These are phyloP conservation scores for Tillandsia leiboldiana DNA, from an alignment of 176 grass and related monocot genomes.

Conservation along the genomic window DNA sequence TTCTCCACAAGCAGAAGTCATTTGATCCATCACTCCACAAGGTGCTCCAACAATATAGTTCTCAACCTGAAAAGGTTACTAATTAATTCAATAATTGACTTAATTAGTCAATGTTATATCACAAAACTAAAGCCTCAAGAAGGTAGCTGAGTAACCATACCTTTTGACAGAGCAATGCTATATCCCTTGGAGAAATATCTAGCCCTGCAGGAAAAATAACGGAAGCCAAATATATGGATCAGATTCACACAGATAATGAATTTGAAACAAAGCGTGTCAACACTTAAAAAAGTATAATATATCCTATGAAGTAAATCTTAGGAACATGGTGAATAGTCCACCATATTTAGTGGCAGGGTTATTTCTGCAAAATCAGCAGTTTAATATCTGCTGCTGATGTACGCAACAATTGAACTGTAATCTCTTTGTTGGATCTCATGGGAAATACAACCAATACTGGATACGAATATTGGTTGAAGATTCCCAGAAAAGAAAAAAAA, in stretches of 20 bases:
- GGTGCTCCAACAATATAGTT: slow-evolving; percentile 88
- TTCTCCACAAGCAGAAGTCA: slow-evolving; percentile 97
- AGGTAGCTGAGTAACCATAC: slow-evolving; percentile 9
- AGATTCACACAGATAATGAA: not conserved
- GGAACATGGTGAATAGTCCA: too few species aligned
- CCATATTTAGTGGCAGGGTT: too few species aligned
- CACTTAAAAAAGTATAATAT: too few species aligned
- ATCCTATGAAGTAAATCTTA: too few species aligned
- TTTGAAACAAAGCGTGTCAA: not conserved
- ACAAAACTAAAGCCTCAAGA: not conserved
- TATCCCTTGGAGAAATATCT: slow-evolving; percentile 76
- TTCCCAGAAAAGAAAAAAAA: not conserved
- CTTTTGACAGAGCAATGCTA: slow-evolving; percentile 95
- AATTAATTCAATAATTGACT: slow-evolving; percentile 2
- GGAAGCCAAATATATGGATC: not conserved
- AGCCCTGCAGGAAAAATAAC: slow-evolving; percentile 32
- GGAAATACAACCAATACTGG: too few species aligned
- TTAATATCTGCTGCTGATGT: too few species aligned
- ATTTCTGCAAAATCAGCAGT: too few species aligned
- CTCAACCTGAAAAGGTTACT: slow-evolving; percentile 52
- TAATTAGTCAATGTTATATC: not conserved
- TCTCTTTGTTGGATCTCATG: too few species aligned
- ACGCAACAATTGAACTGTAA: too few species aligned
- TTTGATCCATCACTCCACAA: slow-evolving; percentile 98
- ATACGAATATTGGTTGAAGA: not conserved